Conservation (phyloP, 257 asterid genomes). For the Ocimum tenuiflorum region DNA sequence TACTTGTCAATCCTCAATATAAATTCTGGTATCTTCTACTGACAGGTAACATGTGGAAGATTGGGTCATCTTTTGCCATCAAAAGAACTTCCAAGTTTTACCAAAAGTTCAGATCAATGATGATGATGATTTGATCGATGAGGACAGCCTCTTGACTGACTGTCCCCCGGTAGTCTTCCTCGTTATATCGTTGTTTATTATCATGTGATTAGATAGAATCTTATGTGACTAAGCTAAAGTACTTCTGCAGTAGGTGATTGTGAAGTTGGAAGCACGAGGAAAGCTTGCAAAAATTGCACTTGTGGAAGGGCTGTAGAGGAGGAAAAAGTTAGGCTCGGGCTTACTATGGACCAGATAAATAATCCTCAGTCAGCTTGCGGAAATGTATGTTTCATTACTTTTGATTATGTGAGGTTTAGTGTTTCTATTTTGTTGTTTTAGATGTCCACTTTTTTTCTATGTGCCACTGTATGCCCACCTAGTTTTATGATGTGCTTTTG, state of each 20-base stretch:
- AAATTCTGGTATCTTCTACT: neutral
- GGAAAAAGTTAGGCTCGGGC: slow-evolving; percentile 78
- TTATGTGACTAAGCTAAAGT: neutral
- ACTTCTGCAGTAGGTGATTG: slow-evolving; percentile 52
- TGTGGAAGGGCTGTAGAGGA: slow-evolving; percentile 95
- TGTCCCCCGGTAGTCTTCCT: slow-evolving; percentile 52
- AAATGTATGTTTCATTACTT: slow-evolving; percentile 43
- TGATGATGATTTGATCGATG: slow-evolving; percentile 84
- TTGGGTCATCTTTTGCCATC: slow-evolving; percentile 80
- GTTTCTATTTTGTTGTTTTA: neutral
- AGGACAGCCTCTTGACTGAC: slow-evolving; percentile 83
- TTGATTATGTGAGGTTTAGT: neutral
- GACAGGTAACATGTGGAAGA: slow-evolving; percentile 73
- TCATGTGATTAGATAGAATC: neutral
- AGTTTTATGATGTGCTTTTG: too few relatives aligned
- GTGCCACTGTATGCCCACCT: too few relatives aligned
- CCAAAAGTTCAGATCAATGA: slow-evolving; percentile 71
- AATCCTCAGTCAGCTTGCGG: slow-evolving; percentile 98
- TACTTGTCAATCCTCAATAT: neutral
- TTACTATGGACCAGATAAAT: slow-evolving; percentile 58
- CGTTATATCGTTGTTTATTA: neutral
- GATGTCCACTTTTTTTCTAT: too few relatives aligned
- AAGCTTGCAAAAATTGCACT: slow-evolving; percentile 88
- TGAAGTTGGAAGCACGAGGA: slow-evolving; percentile 76
- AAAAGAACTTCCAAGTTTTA: slow-evolving; percentile 45